Evolutionary conservation across 2,329 filamentous ascomycete genomes (phyloP).

Genomic region (Trichophyton benhamiae): DNA sequence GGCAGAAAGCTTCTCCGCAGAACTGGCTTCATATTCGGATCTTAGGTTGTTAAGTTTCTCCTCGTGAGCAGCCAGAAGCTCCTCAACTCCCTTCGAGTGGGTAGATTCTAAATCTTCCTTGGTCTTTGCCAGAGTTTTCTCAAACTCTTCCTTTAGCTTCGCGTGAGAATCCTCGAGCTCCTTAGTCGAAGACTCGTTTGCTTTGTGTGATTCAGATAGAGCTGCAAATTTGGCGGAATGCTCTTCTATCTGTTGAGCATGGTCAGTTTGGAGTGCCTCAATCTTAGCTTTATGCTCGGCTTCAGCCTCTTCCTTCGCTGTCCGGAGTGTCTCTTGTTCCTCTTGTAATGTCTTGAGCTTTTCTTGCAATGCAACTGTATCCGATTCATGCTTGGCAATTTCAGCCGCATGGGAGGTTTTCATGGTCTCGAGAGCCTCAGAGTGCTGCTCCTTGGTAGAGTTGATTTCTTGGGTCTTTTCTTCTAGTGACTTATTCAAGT

Average conservation of each 20-base stretch:
- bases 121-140: conserved; percentile 25
- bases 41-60: conserved; percentile 27
- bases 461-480: conserved; percentile 23
- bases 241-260: conserved; percentile 17
- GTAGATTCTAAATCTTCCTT: conserved; percentile 26
- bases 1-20: conserved; percentile 26
- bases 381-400: conserved; percentile 22
- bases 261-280: conserved; percentile 11
- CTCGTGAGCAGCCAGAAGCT: conserved; percentile 30
- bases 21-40: conserved; percentile 25
- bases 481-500: conserved; percentile 25
- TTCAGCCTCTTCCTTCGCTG: conserved; percentile 9
- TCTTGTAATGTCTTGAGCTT: conserved; percentile 11
- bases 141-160: conserved; percentile 28
- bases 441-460: conserved; percentile 23
- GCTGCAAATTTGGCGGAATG: conserved; percentile 21
- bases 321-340: conserved; percentile 12
- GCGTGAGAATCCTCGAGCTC: conserved; percentile 24
- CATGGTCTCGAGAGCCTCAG: conserved; percentile 23
- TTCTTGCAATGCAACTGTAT: conserved; percentile 15
- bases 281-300: conserved; percentile 10
- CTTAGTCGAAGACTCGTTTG: conserved; percentile 24
- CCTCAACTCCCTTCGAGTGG: conserved; percentile 30
- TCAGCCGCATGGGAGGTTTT: conserved; percentile 26
- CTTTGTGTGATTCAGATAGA: conserved; percentile 18